Base-by-base conservation (phyloP, 2,329 filamentous ascomycete species). In the Ophiostoma sp. region DNA sequence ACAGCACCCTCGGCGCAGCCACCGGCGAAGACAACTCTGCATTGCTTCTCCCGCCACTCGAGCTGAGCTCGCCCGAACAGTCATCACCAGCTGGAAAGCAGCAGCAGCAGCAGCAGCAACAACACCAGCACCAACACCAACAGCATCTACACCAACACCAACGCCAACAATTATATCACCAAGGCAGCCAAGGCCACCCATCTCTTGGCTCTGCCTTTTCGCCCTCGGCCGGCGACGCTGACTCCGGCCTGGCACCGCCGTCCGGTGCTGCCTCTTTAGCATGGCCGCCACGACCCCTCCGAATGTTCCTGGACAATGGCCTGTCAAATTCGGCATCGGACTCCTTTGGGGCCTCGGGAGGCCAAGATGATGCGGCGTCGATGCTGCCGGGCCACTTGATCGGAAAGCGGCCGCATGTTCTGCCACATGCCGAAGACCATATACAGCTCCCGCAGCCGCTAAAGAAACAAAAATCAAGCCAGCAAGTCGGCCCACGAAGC, bases 381-480 rank as follows among this genome's bases (percentile, higher is more conserved):
- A 7, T 66, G 27, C 15, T 69, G 1, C 71, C 73, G 1, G 48
- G 70, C 13, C 67, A 71, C 35, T n/a, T 66, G 15, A 69, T 68
- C 23, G 73, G 72, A 2, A 73, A 74, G 36, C 72, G 72, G 15
- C 44, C 69, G 2, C 71, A 71, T n/a, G 69, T 72, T 10, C n/a
- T 73, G 8, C 71, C 72, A n/a, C 71, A 71, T 70, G 87, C 87
- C 73, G 87, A 89, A 71, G 86, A 89, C 72, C 86, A 88, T 72
- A 83, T 88, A 52, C 87, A 89, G 76, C 80, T 89, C 20, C 87
- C 87, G 0, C 86, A 89, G 75, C 87, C 87, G 3, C 81, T 86
- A 67, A 89, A 89, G 80, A 89, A 89, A 76, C 86, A 87, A 74
- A 89, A 87, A 76, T 84, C 87, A 3, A 80, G 83, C 15, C 83